Evolutionary conservation across 106 monocot species (phyloP).

Genomic region (Allium fistulosum): DNA sequence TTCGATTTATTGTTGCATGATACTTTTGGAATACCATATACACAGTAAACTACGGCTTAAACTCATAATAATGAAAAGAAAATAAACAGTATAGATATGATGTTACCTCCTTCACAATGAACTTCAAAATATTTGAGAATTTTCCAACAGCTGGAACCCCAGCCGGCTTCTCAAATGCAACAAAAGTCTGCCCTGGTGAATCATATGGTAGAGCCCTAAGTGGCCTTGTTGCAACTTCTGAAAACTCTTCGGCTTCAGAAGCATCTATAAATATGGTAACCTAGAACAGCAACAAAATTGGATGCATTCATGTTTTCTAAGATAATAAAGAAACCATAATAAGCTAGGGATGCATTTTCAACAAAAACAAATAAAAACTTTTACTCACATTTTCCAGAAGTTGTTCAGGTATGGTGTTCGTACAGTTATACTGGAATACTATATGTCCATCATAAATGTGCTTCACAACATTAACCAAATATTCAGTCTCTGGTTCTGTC

Average conservation of each 20-base stretch:
- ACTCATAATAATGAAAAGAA: too few relatives aligned
- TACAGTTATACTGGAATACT: slow-evolving; percentile 94
- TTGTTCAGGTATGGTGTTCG: slow-evolving; percentile 92
- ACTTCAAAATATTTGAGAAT: slow-evolving; percentile 88
- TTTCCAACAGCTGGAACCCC: slow-evolving; percentile 72
- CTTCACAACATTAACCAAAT: slow-evolving; percentile 92
- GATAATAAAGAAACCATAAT: neutral
- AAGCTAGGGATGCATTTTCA: too few relatives aligned
- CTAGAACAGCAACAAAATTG: slow-evolving; percentile 21
- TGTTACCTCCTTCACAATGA: slow-evolving; percentile 89
- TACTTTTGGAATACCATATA: too few relatives aligned
- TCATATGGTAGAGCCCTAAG: slow-evolving; percentile 79
- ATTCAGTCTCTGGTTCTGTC: slow-evolving; percentile 98
- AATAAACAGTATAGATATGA: too few relatives aligned
- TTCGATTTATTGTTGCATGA: too few relatives aligned
- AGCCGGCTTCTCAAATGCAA: slow-evolving; percentile 84
- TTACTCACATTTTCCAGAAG: slow-evolving; percentile 76
- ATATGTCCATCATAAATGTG: slow-evolving; percentile 80
- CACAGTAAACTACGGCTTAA: too few relatives aligned
- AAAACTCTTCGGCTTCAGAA: slow-evolving; percentile 92
- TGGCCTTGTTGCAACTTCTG: slow-evolving; percentile 60
- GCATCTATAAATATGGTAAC: slow-evolving; percentile 86
- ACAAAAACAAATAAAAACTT: neutral
- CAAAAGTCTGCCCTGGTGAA: slow-evolving; percentile 84
- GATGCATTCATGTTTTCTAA: neutral